phyloP scores from a whole-genome alignment of 2,329 filamentous ascomycete species.

The Dactylonectria macrodidyma region DNA sequence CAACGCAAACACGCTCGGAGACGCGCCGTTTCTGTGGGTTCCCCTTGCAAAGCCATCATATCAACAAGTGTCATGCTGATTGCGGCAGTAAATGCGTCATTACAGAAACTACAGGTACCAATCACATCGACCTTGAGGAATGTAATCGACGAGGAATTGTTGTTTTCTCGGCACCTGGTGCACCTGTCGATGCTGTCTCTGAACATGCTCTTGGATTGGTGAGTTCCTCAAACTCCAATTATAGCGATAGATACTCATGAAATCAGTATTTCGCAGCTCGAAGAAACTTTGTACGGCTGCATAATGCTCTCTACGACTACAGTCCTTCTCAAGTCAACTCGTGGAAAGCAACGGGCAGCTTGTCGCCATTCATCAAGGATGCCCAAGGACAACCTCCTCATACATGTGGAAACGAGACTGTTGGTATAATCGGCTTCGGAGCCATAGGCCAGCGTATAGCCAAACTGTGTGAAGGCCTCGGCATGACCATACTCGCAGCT shows the following conservation, averaged over 20 bases:
- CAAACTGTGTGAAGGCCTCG: neutral
- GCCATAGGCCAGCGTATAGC: slow-evolving; percentile 8
- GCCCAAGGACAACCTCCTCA: neutral
- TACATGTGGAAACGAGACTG: slow-evolving; percentile 9
- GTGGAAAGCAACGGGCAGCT: slow-evolving; percentile 10
- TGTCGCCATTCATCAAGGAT: slow-evolving; percentile 13
- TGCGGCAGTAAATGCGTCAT: slow-evolving; percentile 16
- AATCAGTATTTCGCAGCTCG: slow-evolving; percentile 8
- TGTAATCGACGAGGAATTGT: slow-evolving; percentile 8
- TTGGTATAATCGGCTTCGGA: slow-evolving; percentile 10
- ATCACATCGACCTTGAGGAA: slow-evolving; percentile 20
- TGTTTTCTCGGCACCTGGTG: slow-evolving; percentile 8
- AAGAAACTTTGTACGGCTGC: slow-evolving; percentile 1
- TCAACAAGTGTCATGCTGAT: neutral
- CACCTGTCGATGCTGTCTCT: slow-evolving; percentile 14
- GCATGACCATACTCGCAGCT: slow-evolving; percentile 11
- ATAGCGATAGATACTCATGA: neutral
- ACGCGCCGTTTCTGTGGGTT: slow-evolving; percentile 15
- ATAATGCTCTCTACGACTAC: neutral
- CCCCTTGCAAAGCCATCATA: neutral
- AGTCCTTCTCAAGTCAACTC: neutral
- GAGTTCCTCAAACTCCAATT: neutral
- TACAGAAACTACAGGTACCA: slow-evolving; percentile 16
- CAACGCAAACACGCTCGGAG: slow-evolving; percentile 12
- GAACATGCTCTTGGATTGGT: slow-evolving; percentile 15